Conservation (phyloP, 768 basidiomycete species). For the Auricularia sp. region DNA sequence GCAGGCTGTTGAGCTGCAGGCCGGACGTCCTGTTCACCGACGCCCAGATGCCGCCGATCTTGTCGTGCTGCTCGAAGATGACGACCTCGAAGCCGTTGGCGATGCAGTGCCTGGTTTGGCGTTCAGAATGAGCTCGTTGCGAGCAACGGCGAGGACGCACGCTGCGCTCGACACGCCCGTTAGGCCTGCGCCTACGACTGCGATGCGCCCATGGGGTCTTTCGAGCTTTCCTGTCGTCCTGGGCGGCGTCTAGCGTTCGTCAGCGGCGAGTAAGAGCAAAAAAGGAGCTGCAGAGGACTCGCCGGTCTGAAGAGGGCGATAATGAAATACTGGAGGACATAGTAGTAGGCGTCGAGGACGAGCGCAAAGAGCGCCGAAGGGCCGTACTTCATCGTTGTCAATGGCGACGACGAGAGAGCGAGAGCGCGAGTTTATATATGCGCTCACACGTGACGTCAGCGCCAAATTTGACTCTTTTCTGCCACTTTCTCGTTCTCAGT, state of each 20-base stretch:
- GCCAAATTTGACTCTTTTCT: not conserved
- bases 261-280: not conserved
- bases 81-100: conserved; percentile 45
- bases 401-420: not conserved
- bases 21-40: conserved; percentile 42
- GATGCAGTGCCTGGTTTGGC: conserved; percentile 28
- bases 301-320: conserved; percentile 35
- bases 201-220: conserved; percentile 34
- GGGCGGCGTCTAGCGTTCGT: conserved; percentile 10
- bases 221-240: conserved; percentile 15
- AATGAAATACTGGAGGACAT: conserved; percentile 27
- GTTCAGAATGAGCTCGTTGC: not conserved
- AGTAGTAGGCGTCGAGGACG: conserved; percentile 20
- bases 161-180: conserved; percentile 46
- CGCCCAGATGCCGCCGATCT: conserved; percentile 42
- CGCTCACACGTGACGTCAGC: not conserved
- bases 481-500: not conserved
- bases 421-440: not conserved
- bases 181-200: conserved; percentile 41
- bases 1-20: conserved; percentile 40
- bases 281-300: not conserved
- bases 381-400: not conserved
- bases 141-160: conserved; percentile 12
- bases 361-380: not conserved
- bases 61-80: conserved; percentile 32